Evolutionary conservation across 192 early-diverging fungal genomes (phyloP).

Genomic region (Phycomyces blakesleeanus): DNA sequence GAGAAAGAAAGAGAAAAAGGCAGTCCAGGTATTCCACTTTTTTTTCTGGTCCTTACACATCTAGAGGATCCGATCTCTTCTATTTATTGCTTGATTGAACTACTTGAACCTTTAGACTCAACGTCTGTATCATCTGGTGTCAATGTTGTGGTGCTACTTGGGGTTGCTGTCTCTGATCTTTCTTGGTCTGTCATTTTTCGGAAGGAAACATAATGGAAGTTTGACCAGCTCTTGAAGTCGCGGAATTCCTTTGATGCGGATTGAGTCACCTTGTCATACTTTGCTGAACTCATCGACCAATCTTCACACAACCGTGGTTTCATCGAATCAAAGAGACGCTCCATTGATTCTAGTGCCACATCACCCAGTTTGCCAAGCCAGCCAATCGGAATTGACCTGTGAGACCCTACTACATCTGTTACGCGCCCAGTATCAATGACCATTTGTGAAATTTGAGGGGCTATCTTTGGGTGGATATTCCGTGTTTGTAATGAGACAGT

Average conservation of each 20-base stretch:
- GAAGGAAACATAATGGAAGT: constrained; percentile 21
- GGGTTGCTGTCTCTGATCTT: no score
- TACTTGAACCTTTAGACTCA: no score
- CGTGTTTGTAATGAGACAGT: constrained; percentile 35
- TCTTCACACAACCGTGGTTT: constrained; percentile 33
- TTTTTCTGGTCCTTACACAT: no score
- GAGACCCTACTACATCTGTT: constrained; percentile 6
- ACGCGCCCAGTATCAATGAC: not conserved
- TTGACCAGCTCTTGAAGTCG: constrained; percentile 33
- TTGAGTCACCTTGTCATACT: constrained; percentile 22
- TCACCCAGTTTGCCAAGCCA: constrained; percentile 31
- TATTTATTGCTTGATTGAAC: no score
- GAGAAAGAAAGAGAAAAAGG: no score
- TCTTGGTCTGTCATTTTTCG: constrained; percentile 5
- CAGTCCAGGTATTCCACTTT: no score
- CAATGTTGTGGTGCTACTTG: no score
- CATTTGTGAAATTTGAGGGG: constrained; percentile 2
- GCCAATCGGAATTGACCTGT: constrained; percentile 30
- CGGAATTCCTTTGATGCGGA: constrained; percentile 14
- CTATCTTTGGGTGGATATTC: constrained; percentile 13
- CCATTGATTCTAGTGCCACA: constrained; percentile 14
- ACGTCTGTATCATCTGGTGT: no score
- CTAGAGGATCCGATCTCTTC: no score
- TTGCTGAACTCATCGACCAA: constrained; percentile 29
- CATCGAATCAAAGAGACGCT: constrained; percentile 22